phyloP scores from a whole-genome alignment of 1,284 basidiomycete genomes.

The Agaricales sp. region DNA sequence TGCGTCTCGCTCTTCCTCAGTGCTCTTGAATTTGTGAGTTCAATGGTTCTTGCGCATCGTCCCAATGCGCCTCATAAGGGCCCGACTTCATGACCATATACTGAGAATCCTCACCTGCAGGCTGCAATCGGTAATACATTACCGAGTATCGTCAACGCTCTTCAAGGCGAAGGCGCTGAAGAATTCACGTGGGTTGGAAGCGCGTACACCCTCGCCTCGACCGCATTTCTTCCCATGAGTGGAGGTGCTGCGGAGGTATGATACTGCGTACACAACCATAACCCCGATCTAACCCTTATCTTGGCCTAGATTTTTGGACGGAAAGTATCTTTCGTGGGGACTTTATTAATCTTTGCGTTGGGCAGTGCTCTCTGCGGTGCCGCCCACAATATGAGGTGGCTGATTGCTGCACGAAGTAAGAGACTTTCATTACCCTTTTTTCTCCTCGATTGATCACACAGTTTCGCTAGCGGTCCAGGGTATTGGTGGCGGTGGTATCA shows the following conservation, averaged over 20 bases:
- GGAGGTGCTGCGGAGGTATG: constrained; percentile 19
- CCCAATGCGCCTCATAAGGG: too few species aligned
- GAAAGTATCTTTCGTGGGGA: constrained; percentile 23
- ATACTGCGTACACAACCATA: too few species aligned
- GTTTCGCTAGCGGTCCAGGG: constrained; percentile 36
- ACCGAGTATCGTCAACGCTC: constrained; percentile 17
- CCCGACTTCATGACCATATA: constrained; percentile 2
- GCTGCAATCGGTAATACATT: constrained; percentile 21
- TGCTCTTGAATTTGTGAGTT: constrained; percentile 23
- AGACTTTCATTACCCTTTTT: too few species aligned
- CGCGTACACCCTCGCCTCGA: constrained; percentile 24
- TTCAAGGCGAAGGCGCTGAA: constrained; percentile 17
- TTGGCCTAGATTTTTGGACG: constrained; percentile 32
- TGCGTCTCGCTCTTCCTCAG: constrained; percentile 21
- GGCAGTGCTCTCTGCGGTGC: constrained; percentile 34
- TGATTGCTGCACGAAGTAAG: constrained; percentile 30
- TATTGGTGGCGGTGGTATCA: constrained; percentile 37
- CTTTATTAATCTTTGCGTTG: constrained; percentile 29
- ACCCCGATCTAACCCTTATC: too few species aligned
- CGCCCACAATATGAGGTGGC: constrained; percentile 27
- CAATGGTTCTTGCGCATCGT: too few species aligned
- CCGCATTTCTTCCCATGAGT: constrained; percentile 22
- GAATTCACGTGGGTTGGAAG: constrained; percentile 27
- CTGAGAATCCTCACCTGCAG: constrained; percentile 11
- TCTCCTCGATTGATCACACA: too few species aligned